Conservation (phyloP, 345 rosid genomes). For the Eucalyptus microcorys region DNA sequence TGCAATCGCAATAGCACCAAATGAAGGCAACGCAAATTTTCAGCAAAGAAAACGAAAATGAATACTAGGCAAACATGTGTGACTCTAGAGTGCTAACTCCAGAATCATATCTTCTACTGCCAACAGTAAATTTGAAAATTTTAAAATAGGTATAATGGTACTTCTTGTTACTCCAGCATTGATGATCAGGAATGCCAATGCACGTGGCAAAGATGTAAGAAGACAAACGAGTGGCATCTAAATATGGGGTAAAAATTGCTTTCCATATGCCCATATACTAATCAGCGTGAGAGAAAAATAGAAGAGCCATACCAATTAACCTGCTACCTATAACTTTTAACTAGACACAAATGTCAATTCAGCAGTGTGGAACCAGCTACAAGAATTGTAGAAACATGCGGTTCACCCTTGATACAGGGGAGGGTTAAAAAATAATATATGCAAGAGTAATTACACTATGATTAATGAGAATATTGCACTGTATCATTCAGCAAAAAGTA, state of each 20-base stretch:
- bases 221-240: background rate
- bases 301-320: background rate
- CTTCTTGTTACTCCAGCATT: background rate
- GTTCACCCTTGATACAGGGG: background rate
- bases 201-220: background rate
- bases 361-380: background rate
- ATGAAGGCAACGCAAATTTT: background rate
- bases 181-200: background rate
- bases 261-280: background rate
- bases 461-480: background rate
- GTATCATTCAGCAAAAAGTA: constrained; percentile 1
- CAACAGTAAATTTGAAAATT: background rate
- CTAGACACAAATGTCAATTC: background rate
- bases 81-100: background rate
- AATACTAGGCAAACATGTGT: background rate
- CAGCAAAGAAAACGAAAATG: background rate
- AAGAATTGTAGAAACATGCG: background rate
- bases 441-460: background rate
- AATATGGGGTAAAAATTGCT: background rate
- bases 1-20: constrained; percentile 4
- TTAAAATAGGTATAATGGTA: background rate
- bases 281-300: background rate
- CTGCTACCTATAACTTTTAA: background rate
- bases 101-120: background rate
- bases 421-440: background rate